Conservation (phyloP, 768 basidiomycete genomes). For the Roridomyces roridus region DNA sequence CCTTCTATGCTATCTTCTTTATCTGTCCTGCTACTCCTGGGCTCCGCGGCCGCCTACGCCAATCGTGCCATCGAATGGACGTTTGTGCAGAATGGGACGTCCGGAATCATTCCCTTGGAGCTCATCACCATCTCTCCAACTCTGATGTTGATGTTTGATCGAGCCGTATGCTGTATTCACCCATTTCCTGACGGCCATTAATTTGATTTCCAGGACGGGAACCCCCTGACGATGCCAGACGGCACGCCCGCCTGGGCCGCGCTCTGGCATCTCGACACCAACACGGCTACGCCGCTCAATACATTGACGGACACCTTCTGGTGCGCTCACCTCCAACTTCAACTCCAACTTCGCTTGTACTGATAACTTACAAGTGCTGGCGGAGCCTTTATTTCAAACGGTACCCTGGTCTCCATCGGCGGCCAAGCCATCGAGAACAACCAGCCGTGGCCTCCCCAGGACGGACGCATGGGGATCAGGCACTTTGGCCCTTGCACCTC, state of each 20-base stretch:
- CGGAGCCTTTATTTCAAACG: too few relatives aligned
- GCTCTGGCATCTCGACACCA: conserved; percentile 21
- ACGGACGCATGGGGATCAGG: conserved; percentile 17
- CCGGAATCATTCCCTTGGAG: conserved; percentile 18
- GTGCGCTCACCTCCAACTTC: too few relatives aligned
- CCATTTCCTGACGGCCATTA: too few relatives aligned
- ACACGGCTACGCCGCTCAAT: conserved; percentile 12
- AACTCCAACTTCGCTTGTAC: too few relatives aligned
- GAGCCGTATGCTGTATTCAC: too few relatives aligned
- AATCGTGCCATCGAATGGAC: conserved; percentile 4
- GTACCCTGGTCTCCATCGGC: conserved; percentile 3
- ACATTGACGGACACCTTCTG: conserved; percentile 20
- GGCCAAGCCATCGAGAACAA: neutral
- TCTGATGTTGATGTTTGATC: conserved; percentile 18
- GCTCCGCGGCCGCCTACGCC: neutral
- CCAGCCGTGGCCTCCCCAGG: too few relatives aligned
- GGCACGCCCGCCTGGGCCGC: conserved; percentile 20
- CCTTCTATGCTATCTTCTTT: too few relatives aligned
- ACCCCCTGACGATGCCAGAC: conserved; percentile 13
- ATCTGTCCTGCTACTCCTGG: neutral
- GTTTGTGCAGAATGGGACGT: conserved; percentile 20
- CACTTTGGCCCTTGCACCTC: too few relatives aligned
- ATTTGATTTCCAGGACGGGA: too few relatives aligned
- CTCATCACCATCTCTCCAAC: conserved; percentile 21
- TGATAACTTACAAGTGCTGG: too few relatives aligned